phyloP scores from a whole-genome alignment of 129 eudicot species.

The Dittrichia graveolens region DNA sequence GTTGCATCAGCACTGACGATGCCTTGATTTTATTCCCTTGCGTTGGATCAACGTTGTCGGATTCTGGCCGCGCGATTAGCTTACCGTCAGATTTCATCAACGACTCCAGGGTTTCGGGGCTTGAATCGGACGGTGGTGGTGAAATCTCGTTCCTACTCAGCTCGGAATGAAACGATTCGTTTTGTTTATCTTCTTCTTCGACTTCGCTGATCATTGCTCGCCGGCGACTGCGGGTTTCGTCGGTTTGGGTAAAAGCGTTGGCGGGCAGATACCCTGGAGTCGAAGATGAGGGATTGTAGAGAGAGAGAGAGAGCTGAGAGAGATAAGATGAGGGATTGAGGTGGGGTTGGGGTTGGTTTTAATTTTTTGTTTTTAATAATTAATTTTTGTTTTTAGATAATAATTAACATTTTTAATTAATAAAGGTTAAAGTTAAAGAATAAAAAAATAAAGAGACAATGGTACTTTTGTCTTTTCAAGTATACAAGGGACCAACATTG shows the following conservation, averaged over 20 bases:
- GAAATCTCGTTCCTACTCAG: conserved; percentile 63
- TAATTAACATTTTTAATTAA: no score
- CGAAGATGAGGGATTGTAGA: no score
- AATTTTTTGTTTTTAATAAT: no score
- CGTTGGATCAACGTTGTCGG: conserved; percentile 34
- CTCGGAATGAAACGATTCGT: conserved; percentile 35
- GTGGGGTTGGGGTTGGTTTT: no score
- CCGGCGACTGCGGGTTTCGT: conserved; percentile 51
- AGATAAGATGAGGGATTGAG: no score
- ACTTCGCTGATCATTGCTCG: conserved; percentile 15
- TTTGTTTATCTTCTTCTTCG: conserved; percentile 34
- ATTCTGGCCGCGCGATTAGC: conserved; percentile 32
- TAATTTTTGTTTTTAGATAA: no score
- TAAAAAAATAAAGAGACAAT: no score
- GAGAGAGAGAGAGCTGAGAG: no score
- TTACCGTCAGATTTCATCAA: conserved; percentile 76
- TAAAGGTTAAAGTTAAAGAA: no score
- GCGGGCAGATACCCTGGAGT: no score
- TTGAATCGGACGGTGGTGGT: conserved; percentile 95
- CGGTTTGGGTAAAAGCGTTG: conserved; percentile 86
- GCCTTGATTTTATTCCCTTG: conserved; percentile 41
- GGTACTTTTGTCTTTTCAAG: no score
- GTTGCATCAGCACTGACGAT: conserved; percentile 77
- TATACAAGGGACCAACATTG: no score
- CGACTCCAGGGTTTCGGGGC: conserved; percentile 86